Conservation (phyloP, 495 filamentous ascomycete genomes). For the Pseudoneurospora amorphoporcata region DNA sequence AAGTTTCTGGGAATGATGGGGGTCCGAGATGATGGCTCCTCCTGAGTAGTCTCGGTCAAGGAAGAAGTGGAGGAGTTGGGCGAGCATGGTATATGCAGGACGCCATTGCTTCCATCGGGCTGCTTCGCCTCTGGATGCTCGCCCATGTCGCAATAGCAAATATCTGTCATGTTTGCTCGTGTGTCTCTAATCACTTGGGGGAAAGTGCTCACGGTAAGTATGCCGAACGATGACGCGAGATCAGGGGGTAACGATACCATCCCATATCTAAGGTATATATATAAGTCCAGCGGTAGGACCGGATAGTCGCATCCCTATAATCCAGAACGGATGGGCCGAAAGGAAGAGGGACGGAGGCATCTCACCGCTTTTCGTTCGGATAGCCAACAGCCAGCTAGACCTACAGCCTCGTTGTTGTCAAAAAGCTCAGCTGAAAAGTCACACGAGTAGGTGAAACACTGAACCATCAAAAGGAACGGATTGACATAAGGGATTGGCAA, state of each 20-base stretch:
- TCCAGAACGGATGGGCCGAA: conserved; percentile 24
- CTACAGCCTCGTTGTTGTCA: background rate
- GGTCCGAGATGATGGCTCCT: background rate
- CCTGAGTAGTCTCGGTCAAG: background rate
- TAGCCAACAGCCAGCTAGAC: background rate
- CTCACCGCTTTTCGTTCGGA: conserved; percentile 20
- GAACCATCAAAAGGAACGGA: background rate
- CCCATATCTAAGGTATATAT: background rate
- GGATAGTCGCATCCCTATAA: conserved; percentile 12
- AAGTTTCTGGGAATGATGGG: conserved; percentile 8
- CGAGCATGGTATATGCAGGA: conserved; percentile 1
- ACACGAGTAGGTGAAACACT: background rate
- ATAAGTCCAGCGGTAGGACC: background rate
- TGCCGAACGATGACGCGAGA: conserved; percentile 23
- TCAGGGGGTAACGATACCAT: conserved; percentile 22
- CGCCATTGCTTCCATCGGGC: background rate
- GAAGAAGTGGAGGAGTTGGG: conserved; percentile 6
- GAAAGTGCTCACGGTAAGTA: background rate
- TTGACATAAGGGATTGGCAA: background rate
- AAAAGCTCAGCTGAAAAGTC: background rate
- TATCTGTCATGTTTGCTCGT: background rate
- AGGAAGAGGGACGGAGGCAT: conserved; percentile 27
- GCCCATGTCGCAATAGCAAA: background rate
- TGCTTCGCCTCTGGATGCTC: background rate
- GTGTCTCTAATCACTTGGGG: background rate